A percentile compares a stretch with the other conserved stretches of the same genome.
Conservation (phyloP, 2,329 filamentous ascomycete genomes). For the Exophiala phaeomuriformis region DNA sequence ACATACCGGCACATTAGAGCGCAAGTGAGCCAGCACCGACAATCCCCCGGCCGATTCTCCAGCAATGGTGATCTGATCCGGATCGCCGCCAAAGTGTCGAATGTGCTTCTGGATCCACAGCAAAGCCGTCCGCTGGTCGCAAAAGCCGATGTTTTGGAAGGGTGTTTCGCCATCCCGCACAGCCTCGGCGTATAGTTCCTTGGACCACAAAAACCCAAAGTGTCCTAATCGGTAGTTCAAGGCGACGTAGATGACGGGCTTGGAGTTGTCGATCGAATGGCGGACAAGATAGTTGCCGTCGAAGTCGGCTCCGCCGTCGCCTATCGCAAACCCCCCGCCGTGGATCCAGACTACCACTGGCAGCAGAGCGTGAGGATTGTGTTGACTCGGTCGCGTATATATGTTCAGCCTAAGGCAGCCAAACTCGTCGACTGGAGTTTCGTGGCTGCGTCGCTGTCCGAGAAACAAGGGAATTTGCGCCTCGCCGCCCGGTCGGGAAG, state of each 20-base stretch:
- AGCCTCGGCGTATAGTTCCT: neutral
- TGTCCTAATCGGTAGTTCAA: slow-evolving; percentile 30
- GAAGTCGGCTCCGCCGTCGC: slow-evolving; percentile 24
- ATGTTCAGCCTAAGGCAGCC: slow-evolving; percentile 8
- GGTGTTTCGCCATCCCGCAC: neutral
- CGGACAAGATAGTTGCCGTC: slow-evolving; percentile 7
- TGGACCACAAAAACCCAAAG: slow-evolving; percentile 30
- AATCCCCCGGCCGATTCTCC: slow-evolving; percentile 44
- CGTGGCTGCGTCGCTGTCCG: neutral
- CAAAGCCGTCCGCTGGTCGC: slow-evolving; percentile 35
- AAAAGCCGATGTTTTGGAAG: slow-evolving; percentile 39
- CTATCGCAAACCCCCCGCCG: slow-evolving; percentile 21
- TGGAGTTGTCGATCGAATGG: slow-evolving; percentile 28
- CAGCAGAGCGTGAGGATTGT: neutral
- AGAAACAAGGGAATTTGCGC: slow-evolving; percentile 56
- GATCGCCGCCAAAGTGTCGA: slow-evolving; percentile 36
- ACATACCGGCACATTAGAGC: neutral
- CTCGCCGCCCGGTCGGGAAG: slow-evolving; percentile 76
- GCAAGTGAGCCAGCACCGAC: slow-evolving; percentile 1
- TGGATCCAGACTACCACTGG: slow-evolving; percentile 10
- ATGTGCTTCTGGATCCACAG: slow-evolving; percentile 38
- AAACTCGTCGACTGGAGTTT: neutral
- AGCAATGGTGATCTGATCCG: slow-evolving; percentile 33
- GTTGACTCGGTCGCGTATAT: slow-evolving; percentile 23
- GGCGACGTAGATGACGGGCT: slow-evolving; percentile 31